Conservation (phyloP, 176 grass and related monocot species). For the Echinochloa phyllopogon region DNA sequence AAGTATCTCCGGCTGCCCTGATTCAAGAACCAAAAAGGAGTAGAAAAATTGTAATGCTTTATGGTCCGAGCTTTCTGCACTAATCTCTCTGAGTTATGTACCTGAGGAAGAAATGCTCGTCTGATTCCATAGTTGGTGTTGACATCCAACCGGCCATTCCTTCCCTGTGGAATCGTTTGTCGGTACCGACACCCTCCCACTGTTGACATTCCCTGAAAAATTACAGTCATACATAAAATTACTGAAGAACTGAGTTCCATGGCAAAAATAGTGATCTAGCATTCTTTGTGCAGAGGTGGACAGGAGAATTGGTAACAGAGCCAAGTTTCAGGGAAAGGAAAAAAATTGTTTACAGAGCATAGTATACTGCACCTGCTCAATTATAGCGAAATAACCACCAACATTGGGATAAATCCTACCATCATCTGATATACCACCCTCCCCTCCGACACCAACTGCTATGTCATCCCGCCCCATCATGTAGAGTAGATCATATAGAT, state of each 20-base stretch:
- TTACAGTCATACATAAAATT: conserved; percentile 5
- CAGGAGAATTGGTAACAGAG: conserved; percentile 3
- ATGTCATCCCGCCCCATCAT: conserved; percentile 84
- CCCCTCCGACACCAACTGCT: conserved; percentile 63
- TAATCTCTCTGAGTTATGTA: conserved; percentile 19
- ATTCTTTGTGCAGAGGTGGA: neutral
- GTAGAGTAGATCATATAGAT: conserved; percentile 72
- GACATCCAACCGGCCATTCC: conserved; percentile 58
- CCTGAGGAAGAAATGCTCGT: conserved; percentile 73
- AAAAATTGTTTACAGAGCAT: neutral
- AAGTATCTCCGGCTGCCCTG: conserved; percentile 66
- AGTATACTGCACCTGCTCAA: conserved; percentile 57
- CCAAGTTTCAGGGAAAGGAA: neutral
- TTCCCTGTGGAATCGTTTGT: conserved; percentile 62
- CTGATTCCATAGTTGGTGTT: conserved; percentile 59
- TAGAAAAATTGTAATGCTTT: neutral
- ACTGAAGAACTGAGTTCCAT: neutral
- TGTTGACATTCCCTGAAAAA: conserved; percentile 63
- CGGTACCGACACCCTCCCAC: conserved; percentile 62
- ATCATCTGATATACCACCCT: conserved; percentile 68
- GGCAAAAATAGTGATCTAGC: neutral
- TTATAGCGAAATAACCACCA: conserved; percentile 65
- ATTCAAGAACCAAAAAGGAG: conserved; percentile 26
- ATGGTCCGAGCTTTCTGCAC: neutral
- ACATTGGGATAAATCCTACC: conserved; percentile 64